Evolutionary conservation across 2,329 filamentous ascomycete genomes (phyloP), one percentile per base, ranked within the genome.

Genomic region (Thielaviopsis cerberus): DNA sequence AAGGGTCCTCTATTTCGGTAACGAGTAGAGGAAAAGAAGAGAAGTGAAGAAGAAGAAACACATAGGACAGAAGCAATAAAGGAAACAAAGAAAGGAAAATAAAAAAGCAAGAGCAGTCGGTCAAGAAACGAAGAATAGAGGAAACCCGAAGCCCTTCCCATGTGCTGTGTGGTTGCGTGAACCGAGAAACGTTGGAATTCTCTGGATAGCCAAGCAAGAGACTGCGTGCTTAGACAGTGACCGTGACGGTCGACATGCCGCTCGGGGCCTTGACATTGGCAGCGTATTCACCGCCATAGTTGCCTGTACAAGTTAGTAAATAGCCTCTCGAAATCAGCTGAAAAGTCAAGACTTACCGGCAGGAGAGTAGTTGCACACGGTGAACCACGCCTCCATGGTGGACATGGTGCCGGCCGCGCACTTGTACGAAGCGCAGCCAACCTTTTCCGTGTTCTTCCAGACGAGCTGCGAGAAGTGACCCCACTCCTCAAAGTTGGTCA

Each of bases 291-390:
- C 76, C 77, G 50, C 69, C 73, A 52, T 75, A 70, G 69, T 81
- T 81, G 63, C 78, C 77, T 77, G 26, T 0, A 4, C 26, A 50
- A 3, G 23, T 50, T 1, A 48, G 53, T 66, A 63, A 67, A 58
- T 61, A 30, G 34, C 51, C 11, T 15, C 48, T 26, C 48, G 24
- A 11, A 13, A 5, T 13, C 15, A 13, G 20, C 4, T n/a, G 17
- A 25, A 1, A 48, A 26, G n/a, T n/a, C n/a, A 53, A 26, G 26
- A 70, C 80, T 70, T 80, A 86, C 87, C 88, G 62, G 81, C 73
- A 62, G 81, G 77, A 63, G 72, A 74, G 74, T 95, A 95, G 78
- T 95, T 91, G 83, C 88, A 95, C 66, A 94, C 88, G 27, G 86
- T 90, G 75, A 81, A 88, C 72, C 79, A 82, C n/a, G 81, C 71